Evolutionary conservation across 371 early-diverging fungal species (phyloP).

Genomic region (Mortierella sp.): DNA sequence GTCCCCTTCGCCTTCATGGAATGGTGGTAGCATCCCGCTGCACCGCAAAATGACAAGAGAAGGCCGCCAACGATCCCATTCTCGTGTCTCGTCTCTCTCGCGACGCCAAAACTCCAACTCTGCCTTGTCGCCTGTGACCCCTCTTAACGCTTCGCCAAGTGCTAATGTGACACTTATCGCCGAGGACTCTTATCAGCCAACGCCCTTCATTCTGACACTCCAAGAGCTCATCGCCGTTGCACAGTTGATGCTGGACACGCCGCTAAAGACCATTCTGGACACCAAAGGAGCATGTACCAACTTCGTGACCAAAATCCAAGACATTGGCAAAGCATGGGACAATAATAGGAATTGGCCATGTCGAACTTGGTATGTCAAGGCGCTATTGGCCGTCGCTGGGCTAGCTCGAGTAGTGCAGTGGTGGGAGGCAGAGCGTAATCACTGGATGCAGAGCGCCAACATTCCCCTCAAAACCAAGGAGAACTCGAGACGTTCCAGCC

Average conservation of each 20-base stretch:
- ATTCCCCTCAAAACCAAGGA: slow-evolving; percentile 35
- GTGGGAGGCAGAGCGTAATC: slow-evolving; percentile 68
- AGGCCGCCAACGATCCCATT: slow-evolving; percentile 47
- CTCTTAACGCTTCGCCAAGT: slow-evolving; percentile 43
- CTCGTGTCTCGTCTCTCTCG: slow-evolving; percentile 43
- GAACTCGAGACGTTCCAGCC: slow-evolving; percentile 32
- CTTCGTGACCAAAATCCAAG: slow-evolving; percentile 63
- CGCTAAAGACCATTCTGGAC: slow-evolving; percentile 62
- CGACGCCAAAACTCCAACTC: slow-evolving; percentile 31
- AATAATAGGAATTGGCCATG: slow-evolving; percentile 68
- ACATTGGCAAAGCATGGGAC: slow-evolving; percentile 63
- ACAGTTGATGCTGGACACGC: slow-evolving; percentile 67
- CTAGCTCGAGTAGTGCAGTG: slow-evolving; percentile 69
- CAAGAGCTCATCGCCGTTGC: slow-evolving; percentile 68
- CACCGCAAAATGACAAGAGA: slow-evolving; percentile 52
- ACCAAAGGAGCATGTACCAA: slow-evolving; percentile 64
- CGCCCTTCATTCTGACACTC: slow-evolving; percentile 67
- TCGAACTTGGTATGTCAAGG: slow-evolving; percentile 64
- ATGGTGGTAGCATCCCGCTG: slow-evolving; percentile 52
- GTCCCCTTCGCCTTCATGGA: slow-evolving; percentile 53
- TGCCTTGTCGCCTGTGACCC: slow-evolving; percentile 30
- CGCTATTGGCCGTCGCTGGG: slow-evolving; percentile 65
- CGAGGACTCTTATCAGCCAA: slow-evolving; percentile 68
- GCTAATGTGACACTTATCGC: slow-evolving; percentile 61
- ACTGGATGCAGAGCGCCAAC: slow-evolving; percentile 48